These are phyloP conservation scores for Tolypocladium ophioglossoides DNA, from an alignment of 2,329 filamentous ascomycete genomes.

Conservation along the genomic window DNA sequence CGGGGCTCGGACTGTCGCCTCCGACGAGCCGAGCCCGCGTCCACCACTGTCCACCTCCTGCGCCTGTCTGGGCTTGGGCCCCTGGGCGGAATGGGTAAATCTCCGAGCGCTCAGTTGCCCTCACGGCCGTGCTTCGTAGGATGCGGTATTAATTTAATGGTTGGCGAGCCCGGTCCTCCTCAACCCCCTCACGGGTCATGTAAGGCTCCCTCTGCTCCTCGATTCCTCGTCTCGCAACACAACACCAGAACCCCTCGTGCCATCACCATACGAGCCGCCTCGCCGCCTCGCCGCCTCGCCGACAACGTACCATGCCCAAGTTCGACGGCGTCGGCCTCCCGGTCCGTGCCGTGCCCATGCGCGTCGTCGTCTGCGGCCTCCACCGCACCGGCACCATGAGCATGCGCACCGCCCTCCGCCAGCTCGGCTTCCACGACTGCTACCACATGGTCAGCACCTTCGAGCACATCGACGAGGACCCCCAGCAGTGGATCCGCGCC, in stretches of 20 bases:
- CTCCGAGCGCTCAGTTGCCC: no score
- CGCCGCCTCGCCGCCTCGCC: no score
- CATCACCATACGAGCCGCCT: no score
- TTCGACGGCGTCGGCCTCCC: slow-evolving; percentile 1
- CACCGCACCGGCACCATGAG: slow-evolving; percentile 28
- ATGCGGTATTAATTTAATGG: no score
- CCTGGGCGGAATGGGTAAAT: no score
- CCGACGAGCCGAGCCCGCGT: not conserved
- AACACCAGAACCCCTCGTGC: no score
- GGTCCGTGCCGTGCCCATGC: slow-evolving; percentile 26
- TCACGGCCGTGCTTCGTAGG: no score
- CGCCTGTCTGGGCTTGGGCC: no score
- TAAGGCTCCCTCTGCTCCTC: no score
- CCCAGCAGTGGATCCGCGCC: slow-evolving; percentile 19
- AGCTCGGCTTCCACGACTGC: slow-evolving; percentile 18
- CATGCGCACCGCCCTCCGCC: slow-evolving; percentile 11
- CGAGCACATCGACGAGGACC: slow-evolving; percentile 11
- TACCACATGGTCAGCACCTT: slow-evolving; percentile 16
- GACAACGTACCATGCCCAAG: not conserved
- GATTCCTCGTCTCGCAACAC: no score
- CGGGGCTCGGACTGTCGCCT: not conserved
- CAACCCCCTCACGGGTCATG: not conserved
- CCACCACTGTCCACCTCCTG: no score
- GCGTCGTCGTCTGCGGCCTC: slow-evolving; percentile 27
- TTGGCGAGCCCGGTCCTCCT: not conserved